Base-by-base conservation (phyloP, 768 basidiomycete genomes). In the Suillus tomentosus region DNA sequence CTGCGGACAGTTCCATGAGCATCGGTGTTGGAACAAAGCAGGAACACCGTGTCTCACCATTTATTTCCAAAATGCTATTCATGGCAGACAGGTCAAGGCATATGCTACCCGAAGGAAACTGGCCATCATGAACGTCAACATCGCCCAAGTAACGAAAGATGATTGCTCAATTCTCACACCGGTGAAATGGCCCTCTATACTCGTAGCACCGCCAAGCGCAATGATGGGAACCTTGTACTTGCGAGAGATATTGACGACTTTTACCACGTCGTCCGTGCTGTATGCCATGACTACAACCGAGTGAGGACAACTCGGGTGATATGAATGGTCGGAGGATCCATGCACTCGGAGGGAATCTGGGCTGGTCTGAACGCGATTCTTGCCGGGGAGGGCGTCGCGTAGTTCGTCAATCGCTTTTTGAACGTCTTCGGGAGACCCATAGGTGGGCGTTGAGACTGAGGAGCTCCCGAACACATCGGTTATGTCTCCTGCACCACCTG, bases 161-260 rank as follows among this genome's bases (percentile, higher is more conserved):
- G 8, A 66, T 42, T 45, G 45, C 36, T 62, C 4, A 10, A 27
- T 13, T 75, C 82, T 63, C 64, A 92, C 91, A 36, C 90, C 91
- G 56, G 85, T 85, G 66, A 89, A 92, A 76, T 96, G 93, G 0
- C 94, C 94, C 73, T 96, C 95, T 14, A 96, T 80, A 70, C 88
- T 90, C 0, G 94, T 96, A 13, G 91, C 94, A 2, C 94, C 95
- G 56, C 90, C 87, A 70, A 89, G 95, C 3, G 94, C 86, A 17
- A 86, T 86, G 34, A 96, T 82, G 3, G 95, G 95, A 40, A 96
- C 80, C 55, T 80, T 80, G 73, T 87, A 89, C 72, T 87, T 87
- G 53, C 84, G 80, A 0, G 95, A 87, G 48, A 94, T 84, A 64
- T 90, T 85, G 64, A 97, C 88, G 58, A 93, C 80, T 64, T 85